Evolutionary conservation across 1,284 basidiomycete species (phyloP).

Genomic region (Peniophora sp.): DNA sequence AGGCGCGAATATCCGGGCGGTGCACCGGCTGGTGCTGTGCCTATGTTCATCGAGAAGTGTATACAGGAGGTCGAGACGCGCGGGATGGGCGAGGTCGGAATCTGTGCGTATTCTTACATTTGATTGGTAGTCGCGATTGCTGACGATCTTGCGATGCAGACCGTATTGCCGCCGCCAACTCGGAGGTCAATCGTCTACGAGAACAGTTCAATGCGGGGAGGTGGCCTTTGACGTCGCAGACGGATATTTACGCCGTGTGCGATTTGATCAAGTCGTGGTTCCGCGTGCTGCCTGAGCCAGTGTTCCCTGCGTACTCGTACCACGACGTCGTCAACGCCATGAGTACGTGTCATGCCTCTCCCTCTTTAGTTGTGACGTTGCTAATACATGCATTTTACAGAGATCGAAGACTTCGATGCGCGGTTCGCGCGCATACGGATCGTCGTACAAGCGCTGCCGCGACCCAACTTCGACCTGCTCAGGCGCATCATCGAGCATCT

Average conservation of each 20-base stretch:
- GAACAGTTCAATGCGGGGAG: conserved; percentile 71
- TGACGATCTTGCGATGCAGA: conserved; percentile 30
- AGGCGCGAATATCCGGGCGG: conserved; percentile 50
- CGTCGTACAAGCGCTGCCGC: conserved; percentile 62
- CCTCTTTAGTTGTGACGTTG: conserved; percentile 1
- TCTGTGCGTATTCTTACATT: conserved; percentile 49
- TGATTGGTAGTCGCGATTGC: neutral
- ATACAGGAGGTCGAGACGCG: conserved; percentile 64
- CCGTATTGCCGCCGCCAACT: conserved; percentile 74
- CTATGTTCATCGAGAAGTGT: conserved; percentile 56
- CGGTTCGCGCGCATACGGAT: conserved; percentile 55
- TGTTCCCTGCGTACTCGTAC: conserved; percentile 68
- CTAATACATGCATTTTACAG: conserved; percentile 24
- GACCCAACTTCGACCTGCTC: conserved; percentile 66
- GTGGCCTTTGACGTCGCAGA: conserved; percentile 45
- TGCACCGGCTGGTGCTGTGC: conserved; percentile 48
- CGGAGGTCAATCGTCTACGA: conserved; percentile 58
- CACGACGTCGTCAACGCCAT: conserved; percentile 60
- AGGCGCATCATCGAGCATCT: conserved; percentile 73
- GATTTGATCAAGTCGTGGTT: conserved; percentile 81
- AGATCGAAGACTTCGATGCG: conserved; percentile 58
- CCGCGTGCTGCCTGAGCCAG: conserved; percentile 67
- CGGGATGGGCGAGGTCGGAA: conserved; percentile 72
- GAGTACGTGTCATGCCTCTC: conserved; percentile 35
- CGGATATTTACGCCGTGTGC: conserved; percentile 75